These are phyloP conservation scores for Dryadomyces sulphureus DNA, from an alignment of 2,329 filamentous ascomycete genomes.

Conservation along the genomic window DNA sequence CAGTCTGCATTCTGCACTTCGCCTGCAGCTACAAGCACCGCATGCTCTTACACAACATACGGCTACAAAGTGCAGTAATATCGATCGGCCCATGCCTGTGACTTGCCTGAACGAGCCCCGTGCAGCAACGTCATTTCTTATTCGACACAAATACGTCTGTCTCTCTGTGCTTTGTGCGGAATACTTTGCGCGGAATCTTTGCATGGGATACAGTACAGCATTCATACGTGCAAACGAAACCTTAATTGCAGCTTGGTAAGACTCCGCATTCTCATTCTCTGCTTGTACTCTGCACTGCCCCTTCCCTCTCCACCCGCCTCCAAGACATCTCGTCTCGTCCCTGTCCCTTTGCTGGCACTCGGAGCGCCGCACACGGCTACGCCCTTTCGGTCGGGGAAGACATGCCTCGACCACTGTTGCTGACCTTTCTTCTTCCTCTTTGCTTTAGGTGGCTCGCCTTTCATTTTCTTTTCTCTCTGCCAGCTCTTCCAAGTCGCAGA, in stretches of 20 bases:
- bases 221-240: conserved; percentile 7
- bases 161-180: too few species aligned
- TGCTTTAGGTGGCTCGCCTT: too few species aligned
- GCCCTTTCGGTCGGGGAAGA: not conserved
- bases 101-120: too few species aligned
- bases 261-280: too few species aligned
- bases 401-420: not conserved
- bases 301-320: conserved; percentile 1
- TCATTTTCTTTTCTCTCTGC: too few species aligned
- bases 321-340: not conserved
- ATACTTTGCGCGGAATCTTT: not conserved
- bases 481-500: too few species aligned
- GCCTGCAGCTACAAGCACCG: too few species aligned
- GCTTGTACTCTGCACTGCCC: conserved; percentile 5
- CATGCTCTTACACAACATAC: not conserved
- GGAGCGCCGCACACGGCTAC: too few species aligned
- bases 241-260: conserved; percentile 8
- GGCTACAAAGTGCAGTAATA: not conserved
- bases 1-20: too few species aligned
- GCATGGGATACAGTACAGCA: too few species aligned
- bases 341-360: too few species aligned
- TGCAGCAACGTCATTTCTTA: too few species aligned
- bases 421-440: not conserved
- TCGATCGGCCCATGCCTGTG: not conserved
- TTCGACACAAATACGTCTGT: not conserved